phyloP scores from a whole-genome alignment of 306 rosid species.

The Geum urbanum region DNA sequence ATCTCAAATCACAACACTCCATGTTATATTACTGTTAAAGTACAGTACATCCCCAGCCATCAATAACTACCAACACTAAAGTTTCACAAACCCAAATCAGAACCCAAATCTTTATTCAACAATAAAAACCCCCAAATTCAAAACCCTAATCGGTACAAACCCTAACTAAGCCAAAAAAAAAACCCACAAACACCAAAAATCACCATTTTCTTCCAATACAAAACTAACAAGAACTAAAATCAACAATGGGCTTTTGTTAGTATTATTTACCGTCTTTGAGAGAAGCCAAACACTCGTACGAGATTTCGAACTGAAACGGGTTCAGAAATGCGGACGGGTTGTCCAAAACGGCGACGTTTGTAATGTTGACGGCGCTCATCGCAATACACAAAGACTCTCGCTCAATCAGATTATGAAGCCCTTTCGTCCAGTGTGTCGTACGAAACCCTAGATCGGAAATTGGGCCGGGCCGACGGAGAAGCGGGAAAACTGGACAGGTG shows the following conservation, averaged over 20 bases:
- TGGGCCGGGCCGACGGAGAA: slow-evolving; percentile 7
- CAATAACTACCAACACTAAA: too few relatives aligned
- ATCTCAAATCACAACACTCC: too few relatives aligned
- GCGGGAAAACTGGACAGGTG: background rate
- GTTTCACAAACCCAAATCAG: too few relatives aligned
- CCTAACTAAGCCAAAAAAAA: too few relatives aligned
- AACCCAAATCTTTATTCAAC: too few relatives aligned
- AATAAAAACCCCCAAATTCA: background rate
- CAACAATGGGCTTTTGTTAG: background rate
- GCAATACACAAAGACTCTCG: background rate
- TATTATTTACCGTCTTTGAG: slow-evolving; percentile 37
- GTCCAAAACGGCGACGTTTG: slow-evolving; percentile 81
- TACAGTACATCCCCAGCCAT: too few relatives aligned
- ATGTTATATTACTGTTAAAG: too few relatives aligned
- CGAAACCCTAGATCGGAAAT: slow-evolving; percentile 3
- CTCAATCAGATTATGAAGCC: too few relatives aligned
- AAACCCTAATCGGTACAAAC: background rate
- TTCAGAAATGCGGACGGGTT: slow-evolving; percentile 69
- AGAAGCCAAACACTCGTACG: slow-evolving; percentile 43
- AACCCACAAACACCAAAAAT: too few relatives aligned
- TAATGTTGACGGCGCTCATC: slow-evolving; percentile 84
- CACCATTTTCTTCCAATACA: too few relatives aligned
- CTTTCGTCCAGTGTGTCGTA: too few relatives aligned
- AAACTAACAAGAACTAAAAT: too few relatives aligned
- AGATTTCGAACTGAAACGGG: slow-evolving; percentile 43